Evolutionary conservation across 2,329 filamentous ascomycete genomes (phyloP).

Genomic region (Ceratocystis albifundus): DNA sequence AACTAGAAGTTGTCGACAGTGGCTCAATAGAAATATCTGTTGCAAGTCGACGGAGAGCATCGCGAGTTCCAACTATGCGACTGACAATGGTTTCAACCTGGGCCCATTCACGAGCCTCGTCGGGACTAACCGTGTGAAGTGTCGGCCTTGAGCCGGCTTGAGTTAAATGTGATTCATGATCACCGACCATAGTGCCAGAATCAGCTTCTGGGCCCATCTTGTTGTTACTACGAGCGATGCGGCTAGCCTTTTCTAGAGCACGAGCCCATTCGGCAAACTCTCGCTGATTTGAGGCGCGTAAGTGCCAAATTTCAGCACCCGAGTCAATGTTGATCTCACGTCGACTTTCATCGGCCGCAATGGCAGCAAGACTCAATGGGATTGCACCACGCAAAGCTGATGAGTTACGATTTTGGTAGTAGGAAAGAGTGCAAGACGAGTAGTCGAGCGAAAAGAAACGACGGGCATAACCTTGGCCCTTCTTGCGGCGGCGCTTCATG

Average conservation of each 20-base stretch:
- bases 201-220: constrained; percentile 30
- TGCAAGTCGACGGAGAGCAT: constrained; percentile 75
- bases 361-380: constrained; percentile 77
- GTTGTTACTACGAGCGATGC: constrained; percentile 44
- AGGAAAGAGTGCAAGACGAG: constrained; percentile 84
- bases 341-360: constrained; percentile 76
- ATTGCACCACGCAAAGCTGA: constrained; percentile 86
- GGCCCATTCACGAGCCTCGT: constrained; percentile 75
- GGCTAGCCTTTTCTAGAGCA: constrained; percentile 72
- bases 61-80: constrained; percentile 73
- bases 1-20: constrained; percentile 29
- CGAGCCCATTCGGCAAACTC: constrained; percentile 83
- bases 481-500: constrained; percentile 83
- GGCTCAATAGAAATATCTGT: constrained; percentile 67
- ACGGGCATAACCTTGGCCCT: constrained; percentile 83
- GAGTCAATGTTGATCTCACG: constrained; percentile 95
- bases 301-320: constrained; percentile 92
- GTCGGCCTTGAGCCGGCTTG: neutral
- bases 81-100: constrained; percentile 77
- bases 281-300: constrained; percentile 67
- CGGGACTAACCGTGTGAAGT: constrained; percentile 29
- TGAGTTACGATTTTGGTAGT: constrained; percentile 90
- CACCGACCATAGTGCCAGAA: constrained; percentile 24
- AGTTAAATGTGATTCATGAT: constrained; percentile 12
- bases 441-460: constrained; percentile 96